Base-by-base conservation (phyloP, 176 grass and related monocot species). In the Carex scoparia region DNA sequence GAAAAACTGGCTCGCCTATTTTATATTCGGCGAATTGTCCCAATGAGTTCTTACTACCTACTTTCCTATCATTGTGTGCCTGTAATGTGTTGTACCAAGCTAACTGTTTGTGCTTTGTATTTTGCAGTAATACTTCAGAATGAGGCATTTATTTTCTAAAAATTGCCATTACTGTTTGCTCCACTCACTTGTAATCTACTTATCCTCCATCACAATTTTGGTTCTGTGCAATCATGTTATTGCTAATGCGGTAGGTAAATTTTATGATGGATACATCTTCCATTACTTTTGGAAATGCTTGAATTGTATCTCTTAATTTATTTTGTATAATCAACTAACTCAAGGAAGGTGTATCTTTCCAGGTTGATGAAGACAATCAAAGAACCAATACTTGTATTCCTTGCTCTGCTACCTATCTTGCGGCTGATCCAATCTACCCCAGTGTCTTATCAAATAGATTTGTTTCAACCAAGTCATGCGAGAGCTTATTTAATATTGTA, bases 351-450 rank as follows among this genome's bases (percentile, higher is more conserved):
- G 8, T 79, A 13, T 63, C 13, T 79, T 61, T 62, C 58, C 28
- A 80, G 78, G 56, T 7, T 10, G 18, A 60, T 35, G n/a, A n/a
- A 4, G 35, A 80, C 65, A 78, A 30, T 23, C 75, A 78, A 51
- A 80, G 74, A 88, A 10, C 57, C 31, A 8, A 81, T 51, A 13
- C 30, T 4, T 92, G 92, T 30, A 80, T 80, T 73, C 92, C 86
- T 14, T 92, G 90, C 69, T 88, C 85, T 60, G 79, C 44, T 80
- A 8, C 1, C 1, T 94, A 91, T 59, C 13, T 97, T 27, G 69
- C 81, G 3, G 66, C 84, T 5, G 71, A 79, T 55, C 63, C 85
- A 16, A 69, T 76, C 73, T 73, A 82, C 28, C 76, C 35, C 27
- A 53, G 1, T 86, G 42, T 61, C 14, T 84, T 87, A 9, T 28